These are phyloP conservation scores for Diplocarpon mali DNA, from an alignment of 2,329 filamentous ascomycete species.

Conservation along the genomic window DNA sequence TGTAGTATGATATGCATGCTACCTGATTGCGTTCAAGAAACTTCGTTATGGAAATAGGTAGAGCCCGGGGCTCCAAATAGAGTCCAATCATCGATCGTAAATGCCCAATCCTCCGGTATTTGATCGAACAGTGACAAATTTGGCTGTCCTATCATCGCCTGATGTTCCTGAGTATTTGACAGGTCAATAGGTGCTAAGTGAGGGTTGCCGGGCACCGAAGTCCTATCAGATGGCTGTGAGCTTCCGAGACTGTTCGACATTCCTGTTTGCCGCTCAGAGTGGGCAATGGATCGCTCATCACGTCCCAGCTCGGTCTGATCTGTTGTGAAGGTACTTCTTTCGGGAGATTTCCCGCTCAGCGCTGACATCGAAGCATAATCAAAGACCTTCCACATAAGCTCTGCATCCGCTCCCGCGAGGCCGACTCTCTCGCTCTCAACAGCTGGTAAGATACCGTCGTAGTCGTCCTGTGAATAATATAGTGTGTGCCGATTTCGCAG, in stretches of 20 bases:
- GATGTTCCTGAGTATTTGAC: not conserved
- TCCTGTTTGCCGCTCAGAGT: not conserved
- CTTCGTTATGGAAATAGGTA: constrained; percentile 13
- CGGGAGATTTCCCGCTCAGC: not conserved
- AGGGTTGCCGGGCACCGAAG: not conserved
- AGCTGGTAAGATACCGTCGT: constrained; percentile 13
- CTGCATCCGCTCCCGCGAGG: constrained; percentile 11
- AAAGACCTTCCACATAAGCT: constrained; percentile 15
- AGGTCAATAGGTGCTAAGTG: not conserved
- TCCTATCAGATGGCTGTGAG: not conserved
- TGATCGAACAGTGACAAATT: constrained; percentile 11
- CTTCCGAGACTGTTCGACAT: not conserved
- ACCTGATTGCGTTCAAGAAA: not conserved
- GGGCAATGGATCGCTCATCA: not conserved
- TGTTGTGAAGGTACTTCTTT: not conserved
- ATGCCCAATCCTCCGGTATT: constrained; percentile 15
- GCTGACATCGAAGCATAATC: constrained; percentile 16
- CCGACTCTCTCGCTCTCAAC: constrained; percentile 12
- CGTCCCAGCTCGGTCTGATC: not conserved
- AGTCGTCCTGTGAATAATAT: constrained; percentile 16
- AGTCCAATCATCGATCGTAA: constrained; percentile 17
- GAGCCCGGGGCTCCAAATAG: constrained; percentile 14
- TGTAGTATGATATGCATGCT: no score
- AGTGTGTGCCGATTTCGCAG: constrained; percentile 13
- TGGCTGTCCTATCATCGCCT: not conserved